phyloP scores from a whole-genome alignment of 1,284 basidiomycete genomes.

The Apiotrichum veenhuisii region DNA sequence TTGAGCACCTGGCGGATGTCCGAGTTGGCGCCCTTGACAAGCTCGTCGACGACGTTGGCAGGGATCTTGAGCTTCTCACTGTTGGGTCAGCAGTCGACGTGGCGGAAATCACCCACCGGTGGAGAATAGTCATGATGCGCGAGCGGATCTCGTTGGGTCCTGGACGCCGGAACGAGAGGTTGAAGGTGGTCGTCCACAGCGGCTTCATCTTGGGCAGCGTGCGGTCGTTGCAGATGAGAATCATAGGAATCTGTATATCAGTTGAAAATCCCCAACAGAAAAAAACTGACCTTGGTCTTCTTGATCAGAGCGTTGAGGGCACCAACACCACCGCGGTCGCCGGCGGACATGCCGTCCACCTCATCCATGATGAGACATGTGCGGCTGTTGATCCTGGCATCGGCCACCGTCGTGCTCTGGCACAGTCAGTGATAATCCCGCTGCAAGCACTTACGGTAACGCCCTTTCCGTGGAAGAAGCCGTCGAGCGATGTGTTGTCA shows the following conservation, averaged over 20 bases:
- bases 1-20: slow-evolving; percentile 96
- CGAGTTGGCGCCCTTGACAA: slow-evolving; percentile 81
- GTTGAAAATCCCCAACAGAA: not conserved
- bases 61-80: slow-evolving; percentile 91
- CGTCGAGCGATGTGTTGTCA: slow-evolving; percentile 81
- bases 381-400: slow-evolving; percentile 68
- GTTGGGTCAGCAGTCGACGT: slow-evolving; percentile 3
- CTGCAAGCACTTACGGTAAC: slow-evolving; percentile 53
- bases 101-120: slow-evolving; percentile 62
- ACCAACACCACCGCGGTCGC: slow-evolving; percentile 92
- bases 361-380: slow-evolving; percentile 98
- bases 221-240: slow-evolving; percentile 94
- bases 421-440: not conserved
- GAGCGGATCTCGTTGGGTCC: slow-evolving; percentile 71
- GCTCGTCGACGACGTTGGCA: slow-evolving; percentile 84
- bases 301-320: slow-evolving; percentile 88
- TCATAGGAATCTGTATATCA: slow-evolving; percentile 75
- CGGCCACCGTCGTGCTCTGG: slow-evolving; percentile 63
- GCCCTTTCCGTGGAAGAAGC: slow-evolving; percentile 68
- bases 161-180: slow-evolving; percentile 73
- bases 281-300: slow-evolving; percentile 70
- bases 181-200: slow-evolving; percentile 67
- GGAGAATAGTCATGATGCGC: slow-evolving; percentile 79
- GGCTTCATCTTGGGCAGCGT: slow-evolving; percentile 87
- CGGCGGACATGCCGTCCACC: slow-evolving; percentile 97